phyloP scores from a whole-genome alignment of 495 filamentous ascomycete genomes.

The Aspergillus wentii region DNA sequence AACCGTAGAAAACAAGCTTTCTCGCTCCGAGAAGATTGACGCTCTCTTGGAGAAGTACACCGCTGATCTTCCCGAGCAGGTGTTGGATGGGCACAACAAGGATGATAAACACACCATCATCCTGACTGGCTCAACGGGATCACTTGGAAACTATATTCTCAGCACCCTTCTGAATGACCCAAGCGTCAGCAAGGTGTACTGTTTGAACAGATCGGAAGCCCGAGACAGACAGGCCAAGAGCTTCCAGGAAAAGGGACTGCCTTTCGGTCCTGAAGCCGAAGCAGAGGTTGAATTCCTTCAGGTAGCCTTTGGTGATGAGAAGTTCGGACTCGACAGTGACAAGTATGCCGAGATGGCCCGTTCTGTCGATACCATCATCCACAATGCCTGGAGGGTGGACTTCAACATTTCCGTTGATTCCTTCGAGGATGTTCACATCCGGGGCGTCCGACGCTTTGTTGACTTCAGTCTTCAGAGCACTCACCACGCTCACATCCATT shows the following conservation, averaged over 20 bases:
- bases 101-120: conserved; percentile 21
- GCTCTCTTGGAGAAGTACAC: conserved; percentile 14
- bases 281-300: conserved; percentile 39
- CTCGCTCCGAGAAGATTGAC: conserved; percentile 15
- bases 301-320: conserved; percentile 37
- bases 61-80: conserved; percentile 13
- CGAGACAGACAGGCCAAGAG: conserved; percentile 6
- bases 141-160: conserved; percentile 54
- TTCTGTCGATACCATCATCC: conserved; percentile 47
- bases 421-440: conserved; percentile 50
- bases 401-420: conserved; percentile 53
- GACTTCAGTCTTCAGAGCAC: conserved; percentile 38
- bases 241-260: conserved; percentile 9
- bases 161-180: conserved; percentile 29
- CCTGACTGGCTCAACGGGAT: conserved; percentile 56
- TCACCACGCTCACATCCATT: conserved; percentile 43
- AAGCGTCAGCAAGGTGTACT: conserved; percentile 44
- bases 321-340: conserved; percentile 37
- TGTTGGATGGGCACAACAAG: background rate
- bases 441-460: conserved; percentile 42
- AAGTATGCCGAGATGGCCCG: conserved; percentile 32
- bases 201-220: conserved; percentile 45
- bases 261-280: conserved; percentile 2
- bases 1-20: conserved; percentile 4
- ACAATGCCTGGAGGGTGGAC: conserved; percentile 61